These are phyloP conservation scores for Erigeron philadelphicus DNA, from an alignment of 140 eudicot genomes.

Conservation along the genomic window DNA sequence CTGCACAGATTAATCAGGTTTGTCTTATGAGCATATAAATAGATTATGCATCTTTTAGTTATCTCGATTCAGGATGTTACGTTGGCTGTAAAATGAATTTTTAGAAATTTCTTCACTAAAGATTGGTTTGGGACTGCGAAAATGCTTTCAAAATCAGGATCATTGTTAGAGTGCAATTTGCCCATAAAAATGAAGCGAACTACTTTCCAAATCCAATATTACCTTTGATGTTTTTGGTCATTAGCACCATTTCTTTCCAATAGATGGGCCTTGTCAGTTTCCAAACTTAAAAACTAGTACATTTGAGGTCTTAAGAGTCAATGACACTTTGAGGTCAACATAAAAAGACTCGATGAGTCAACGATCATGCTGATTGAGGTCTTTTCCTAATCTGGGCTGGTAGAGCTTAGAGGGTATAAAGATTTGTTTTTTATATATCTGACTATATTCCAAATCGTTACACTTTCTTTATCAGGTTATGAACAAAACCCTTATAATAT, in stretches of 20 bases:
- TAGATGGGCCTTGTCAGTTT: not conserved
- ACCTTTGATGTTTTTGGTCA: not conserved
- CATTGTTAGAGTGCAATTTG: not conserved
- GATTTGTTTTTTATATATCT: not conserved
- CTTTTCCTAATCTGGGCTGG: not conserved
- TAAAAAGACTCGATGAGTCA: not conserved
- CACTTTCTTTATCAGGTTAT: slow-evolving; percentile 40
- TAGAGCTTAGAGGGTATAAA: slow-evolving; percentile 1
- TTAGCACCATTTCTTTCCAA: not conserved
- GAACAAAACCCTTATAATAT: slow-evolving; percentile 63
- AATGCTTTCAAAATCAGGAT: not conserved
- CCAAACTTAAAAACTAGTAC: not conserved
- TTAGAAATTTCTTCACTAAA: not conserved
- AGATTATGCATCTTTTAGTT: not conserved
- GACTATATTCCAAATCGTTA: not conserved
- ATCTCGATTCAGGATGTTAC: not conserved
- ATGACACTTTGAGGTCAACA: no score
- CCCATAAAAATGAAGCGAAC: not conserved
- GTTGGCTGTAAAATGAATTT: not conserved
- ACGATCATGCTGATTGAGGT: not conserved
- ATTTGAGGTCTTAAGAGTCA: not conserved
- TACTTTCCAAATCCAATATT: not conserved
- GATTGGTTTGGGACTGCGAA: no score
- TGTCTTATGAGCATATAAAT: slow-evolving; percentile 7
- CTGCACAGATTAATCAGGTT: slow-evolving; percentile 62